A percentile compares a stretch with the other conserved stretches of the same genome.
These are phyloP conservation scores for Chimonanthus salicifolius DNA, from an alignment of 164 flowering plant genomes.

Conservation along the genomic window DNA sequence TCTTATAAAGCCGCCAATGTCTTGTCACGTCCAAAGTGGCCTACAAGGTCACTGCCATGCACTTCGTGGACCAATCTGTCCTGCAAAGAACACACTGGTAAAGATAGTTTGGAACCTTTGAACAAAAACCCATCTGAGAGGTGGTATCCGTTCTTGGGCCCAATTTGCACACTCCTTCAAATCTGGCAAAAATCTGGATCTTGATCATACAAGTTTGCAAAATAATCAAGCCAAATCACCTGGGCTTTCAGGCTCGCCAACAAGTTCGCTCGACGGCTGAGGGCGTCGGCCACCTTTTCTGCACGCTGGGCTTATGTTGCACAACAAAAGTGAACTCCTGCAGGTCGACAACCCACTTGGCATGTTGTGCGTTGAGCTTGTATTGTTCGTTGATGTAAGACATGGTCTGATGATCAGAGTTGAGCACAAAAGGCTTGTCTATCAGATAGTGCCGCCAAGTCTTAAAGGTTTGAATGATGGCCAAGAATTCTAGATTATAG, in stretches of 20 bases:
- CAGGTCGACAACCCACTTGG: too few relatives aligned
- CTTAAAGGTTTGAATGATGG: too few relatives aligned
- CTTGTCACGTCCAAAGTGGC: slow-evolving; percentile 9
- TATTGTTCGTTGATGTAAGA: background rate
- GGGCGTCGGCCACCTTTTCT: background rate
- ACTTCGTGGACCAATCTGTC: background rate
- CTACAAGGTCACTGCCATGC: background rate
- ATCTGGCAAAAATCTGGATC: background rate
- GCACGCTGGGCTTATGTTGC: background rate
- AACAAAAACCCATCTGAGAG: background rate
- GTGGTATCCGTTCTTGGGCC: background rate
- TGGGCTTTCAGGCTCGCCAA: background rate
- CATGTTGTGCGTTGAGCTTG: background rate
- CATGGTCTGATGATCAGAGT: background rate
- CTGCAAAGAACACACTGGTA: background rate
- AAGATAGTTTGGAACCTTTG: background rate
- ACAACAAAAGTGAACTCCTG: background rate
- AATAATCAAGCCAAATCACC: background rate
- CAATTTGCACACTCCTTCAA: background rate
- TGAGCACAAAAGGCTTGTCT: background rate
- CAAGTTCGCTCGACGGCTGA: background rate
- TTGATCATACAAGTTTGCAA: background rate
- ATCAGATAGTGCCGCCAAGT: background rate
- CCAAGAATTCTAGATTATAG: background rate
- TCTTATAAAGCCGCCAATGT: background rate